Conservation (phyloP, 352 stramenopile genomes). For the Phytophthora niederhauseri region DNA sequence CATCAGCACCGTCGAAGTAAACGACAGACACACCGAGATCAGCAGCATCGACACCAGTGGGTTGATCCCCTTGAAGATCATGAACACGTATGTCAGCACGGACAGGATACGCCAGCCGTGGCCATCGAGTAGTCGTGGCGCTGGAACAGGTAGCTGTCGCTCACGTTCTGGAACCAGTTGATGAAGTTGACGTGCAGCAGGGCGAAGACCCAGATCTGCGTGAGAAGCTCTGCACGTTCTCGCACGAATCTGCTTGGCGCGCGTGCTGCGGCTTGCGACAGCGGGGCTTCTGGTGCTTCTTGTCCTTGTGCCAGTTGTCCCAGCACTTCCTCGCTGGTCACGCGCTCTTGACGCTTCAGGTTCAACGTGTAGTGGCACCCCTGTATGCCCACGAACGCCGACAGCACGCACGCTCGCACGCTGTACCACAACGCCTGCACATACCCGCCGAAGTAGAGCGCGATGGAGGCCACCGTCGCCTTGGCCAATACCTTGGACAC, state of each 20-base stretch:
- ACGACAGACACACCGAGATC: constrained; percentile 87
- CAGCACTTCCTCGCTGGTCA: constrained; percentile 56
- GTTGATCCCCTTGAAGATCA: constrained; percentile 82
- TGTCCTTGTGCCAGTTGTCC: constrained; percentile 72
- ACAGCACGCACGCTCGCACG: constrained; percentile 60
- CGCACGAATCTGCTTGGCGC: constrained; percentile 59
- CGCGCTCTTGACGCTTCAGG: constrained; percentile 67
- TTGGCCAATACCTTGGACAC: constrained; percentile 93
- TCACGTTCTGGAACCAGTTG: constrained; percentile 93
- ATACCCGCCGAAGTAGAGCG: constrained; percentile 88
- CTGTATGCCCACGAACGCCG: constrained; percentile 53
- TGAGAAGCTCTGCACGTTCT: constrained; percentile 76
- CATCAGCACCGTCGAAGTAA: constrained; percentile 90
- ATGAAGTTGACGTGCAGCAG: constrained; percentile 90
- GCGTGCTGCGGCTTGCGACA: constrained; percentile 38
- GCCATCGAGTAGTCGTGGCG: constrained; percentile 86
- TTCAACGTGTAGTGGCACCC: constrained; percentile 65
- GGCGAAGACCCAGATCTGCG: constrained; percentile 86
- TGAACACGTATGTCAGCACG: constrained; percentile 80
- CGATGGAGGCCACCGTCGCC: constrained; percentile 84
- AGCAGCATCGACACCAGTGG: constrained; percentile 88
- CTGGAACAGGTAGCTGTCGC: constrained; percentile 86
- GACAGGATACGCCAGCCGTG: constrained; percentile 82
- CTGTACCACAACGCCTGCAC: constrained; percentile 87
- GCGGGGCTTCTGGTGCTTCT: constrained; percentile 60